phyloP scores from a whole-genome alignment of 768 basidiomycete species.

The Collybia sp. region DNA sequence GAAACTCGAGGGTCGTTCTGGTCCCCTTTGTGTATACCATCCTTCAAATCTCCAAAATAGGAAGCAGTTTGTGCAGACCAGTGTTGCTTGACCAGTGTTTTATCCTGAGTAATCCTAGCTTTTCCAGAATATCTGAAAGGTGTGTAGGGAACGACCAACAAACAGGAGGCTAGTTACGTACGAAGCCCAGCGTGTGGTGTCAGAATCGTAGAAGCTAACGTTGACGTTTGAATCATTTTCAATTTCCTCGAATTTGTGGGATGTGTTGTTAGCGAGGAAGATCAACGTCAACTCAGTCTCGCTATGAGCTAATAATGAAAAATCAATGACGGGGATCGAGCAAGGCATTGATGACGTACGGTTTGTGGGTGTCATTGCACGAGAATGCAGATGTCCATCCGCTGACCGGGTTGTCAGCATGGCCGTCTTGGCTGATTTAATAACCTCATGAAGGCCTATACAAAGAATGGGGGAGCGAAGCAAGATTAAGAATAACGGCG shows the following conservation, averaged over 20 bases:
- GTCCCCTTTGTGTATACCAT: slow-evolving; percentile 82
- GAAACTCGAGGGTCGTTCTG: slow-evolving; percentile 74
- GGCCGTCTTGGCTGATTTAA: slow-evolving; percentile 59
- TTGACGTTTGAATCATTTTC: slow-evolving; percentile 75
- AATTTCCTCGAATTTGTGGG: slow-evolving; percentile 75
- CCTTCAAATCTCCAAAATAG: slow-evolving; percentile 86
- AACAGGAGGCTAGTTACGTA: slow-evolving; percentile 15
- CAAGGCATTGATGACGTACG: slow-evolving; percentile 34
- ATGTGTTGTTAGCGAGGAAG: slow-evolving; percentile 72
- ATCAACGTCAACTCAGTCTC: slow-evolving; percentile 50
- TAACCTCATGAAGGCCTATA: slow-evolving; percentile 58
- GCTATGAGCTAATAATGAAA: slow-evolving; percentile 27
- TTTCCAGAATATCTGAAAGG: slow-evolving; percentile 58
- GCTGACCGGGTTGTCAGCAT: slow-evolving; percentile 75
- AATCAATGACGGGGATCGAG: not conserved
- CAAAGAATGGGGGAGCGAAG: slow-evolving; percentile 12
- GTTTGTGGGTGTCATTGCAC: slow-evolving; percentile 74
- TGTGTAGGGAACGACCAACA: not conserved
- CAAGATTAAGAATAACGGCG: not conserved
- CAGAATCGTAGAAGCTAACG: slow-evolving; percentile 68
- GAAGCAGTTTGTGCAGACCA: slow-evolving; percentile 56
- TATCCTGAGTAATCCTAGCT: slow-evolving; percentile 62
- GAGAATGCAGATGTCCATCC: slow-evolving; percentile 68
- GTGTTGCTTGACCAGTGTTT: slow-evolving; percentile 56
- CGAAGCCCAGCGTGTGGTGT: slow-evolving; percentile 74